Conservation (phyloP, 768 basidiomycete genomes). For the Sporobolomyces pararoseus region DNA sequence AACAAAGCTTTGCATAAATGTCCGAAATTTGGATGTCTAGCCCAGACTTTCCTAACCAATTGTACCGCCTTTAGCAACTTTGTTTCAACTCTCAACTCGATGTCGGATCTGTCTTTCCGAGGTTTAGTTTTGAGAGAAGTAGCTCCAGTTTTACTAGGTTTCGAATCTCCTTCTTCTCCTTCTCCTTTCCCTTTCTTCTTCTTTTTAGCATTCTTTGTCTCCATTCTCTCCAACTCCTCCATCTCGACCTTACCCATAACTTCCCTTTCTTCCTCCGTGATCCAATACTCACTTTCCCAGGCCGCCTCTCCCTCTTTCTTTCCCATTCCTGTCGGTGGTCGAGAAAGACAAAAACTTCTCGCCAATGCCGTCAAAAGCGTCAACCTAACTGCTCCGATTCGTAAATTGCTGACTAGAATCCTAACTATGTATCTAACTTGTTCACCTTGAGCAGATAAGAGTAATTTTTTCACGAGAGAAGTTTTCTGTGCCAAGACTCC, state of each 20-base stretch:
- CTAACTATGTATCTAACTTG: conserved; percentile 79
- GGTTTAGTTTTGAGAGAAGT: conserved; percentile 43
- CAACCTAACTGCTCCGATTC: conserved; percentile 82
- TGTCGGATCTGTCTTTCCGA: conserved; percentile 47
- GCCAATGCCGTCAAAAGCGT: conserved; percentile 77
- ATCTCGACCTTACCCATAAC: conserved; percentile 35
- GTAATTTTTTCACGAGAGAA: conserved; percentile 69
- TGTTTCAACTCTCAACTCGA: conserved; percentile 46
- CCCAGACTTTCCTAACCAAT: conserved; percentile 67
- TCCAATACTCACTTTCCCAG: conserved; percentile 41
- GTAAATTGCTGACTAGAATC: conserved; percentile 67
- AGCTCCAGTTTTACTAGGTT: conserved; percentile 35
- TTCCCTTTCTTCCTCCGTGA: conserved; percentile 41
- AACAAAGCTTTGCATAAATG: conserved; percentile 47
- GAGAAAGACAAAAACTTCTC: conserved; percentile 65
- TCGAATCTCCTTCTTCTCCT: conserved; percentile 44
- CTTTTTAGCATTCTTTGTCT: not conserved
- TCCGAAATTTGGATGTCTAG: conserved; percentile 71
- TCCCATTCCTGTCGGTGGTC: not conserved
- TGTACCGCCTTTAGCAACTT: conserved; percentile 62
- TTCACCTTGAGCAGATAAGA: conserved; percentile 80
- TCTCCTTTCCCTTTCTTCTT: conserved; percentile 32
- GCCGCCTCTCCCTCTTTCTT: not conserved
- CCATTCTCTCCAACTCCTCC: conserved; percentile 3
- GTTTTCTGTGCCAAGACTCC: conserved; percentile 74